These are phyloP conservation scores for Rachicladosporium sp. DNA, from an alignment of 2,329 filamentous ascomycete species.

Conservation along the genomic window DNA sequence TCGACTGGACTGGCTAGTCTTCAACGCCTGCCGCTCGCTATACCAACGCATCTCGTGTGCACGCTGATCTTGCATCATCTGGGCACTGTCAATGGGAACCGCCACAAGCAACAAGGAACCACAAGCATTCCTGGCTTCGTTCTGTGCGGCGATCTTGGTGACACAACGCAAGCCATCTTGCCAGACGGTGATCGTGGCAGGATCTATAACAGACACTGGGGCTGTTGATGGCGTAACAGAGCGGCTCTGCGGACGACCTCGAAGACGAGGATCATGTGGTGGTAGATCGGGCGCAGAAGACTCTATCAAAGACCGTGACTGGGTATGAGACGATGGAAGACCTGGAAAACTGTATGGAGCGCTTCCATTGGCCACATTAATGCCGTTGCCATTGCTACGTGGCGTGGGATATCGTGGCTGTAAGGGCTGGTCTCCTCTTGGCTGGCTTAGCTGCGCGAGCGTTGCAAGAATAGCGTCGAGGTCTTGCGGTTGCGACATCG, in stretches of 20 bases:
- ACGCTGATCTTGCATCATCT: conserved; percentile 52
- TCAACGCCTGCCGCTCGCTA: conserved; percentile 21
- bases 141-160: conserved; percentile 34
- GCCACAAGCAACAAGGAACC: conserved; percentile 1
- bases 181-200: conserved; percentile 38
- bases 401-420: neutral
- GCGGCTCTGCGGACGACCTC: conserved; percentile 11
- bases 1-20: conserved; percentile 20
- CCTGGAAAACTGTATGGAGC: neutral
- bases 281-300: too few relatives aligned
- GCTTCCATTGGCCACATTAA: neutral
- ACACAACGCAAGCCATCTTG: conserved; percentile 34
- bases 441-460: conserved; percentile 16
- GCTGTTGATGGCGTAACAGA: conserved; percentile 6
- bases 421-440: conserved; percentile 3
- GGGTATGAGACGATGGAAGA: neutral
- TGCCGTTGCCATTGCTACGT: neutral
- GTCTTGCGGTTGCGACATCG: conserved; percentile 13
- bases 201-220: conserved; percentile 24
- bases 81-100: conserved; percentile 13
- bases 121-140: conserved; percentile 25
- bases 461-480: conserved; percentile 24
- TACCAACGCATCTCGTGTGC: conserved; percentile 50
- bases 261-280: conserved; percentile 4
- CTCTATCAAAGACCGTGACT: neutral